Conservation (phyloP, 306 rosid species). For the Glycyrrhiza uralensis region DNA sequence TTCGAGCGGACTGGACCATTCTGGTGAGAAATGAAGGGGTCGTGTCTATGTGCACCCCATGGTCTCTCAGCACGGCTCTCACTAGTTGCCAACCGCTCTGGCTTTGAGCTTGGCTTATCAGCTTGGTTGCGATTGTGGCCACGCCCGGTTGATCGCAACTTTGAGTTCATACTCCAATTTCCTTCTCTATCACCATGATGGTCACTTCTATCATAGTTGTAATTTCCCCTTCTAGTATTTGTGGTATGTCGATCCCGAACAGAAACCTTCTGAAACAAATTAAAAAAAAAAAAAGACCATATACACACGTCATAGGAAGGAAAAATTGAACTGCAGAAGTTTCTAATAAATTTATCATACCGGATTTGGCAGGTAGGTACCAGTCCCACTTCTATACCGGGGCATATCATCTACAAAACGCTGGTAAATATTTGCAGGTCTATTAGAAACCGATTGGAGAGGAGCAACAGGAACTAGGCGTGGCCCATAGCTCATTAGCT, state of each 20-base stretch:
- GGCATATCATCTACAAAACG: constrained; percentile 78
- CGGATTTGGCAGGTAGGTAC: constrained; percentile 94
- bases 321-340: not conserved
- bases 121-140: constrained; percentile 64
- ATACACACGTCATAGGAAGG: not conserved
- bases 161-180: constrained; percentile 73
- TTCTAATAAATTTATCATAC: constrained; percentile 53
- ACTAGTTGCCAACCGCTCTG: constrained; percentile 57
- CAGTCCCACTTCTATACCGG: constrained; percentile 89
- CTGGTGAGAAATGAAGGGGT: constrained; percentile 50
- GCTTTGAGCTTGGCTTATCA: constrained; percentile 61
- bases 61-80: constrained; percentile 78
- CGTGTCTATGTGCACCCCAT: constrained; percentile 80
- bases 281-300: not conserved
- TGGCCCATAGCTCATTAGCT: constrained; percentile 66
- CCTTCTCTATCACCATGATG: constrained; percentile 88
- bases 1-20: constrained; percentile 78
- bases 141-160: constrained; percentile 68
- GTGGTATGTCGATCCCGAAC: constrained; percentile 71
- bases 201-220: constrained; percentile 70
- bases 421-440: constrained; percentile 72
- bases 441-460: constrained; percentile 61
- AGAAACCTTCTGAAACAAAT: constrained; percentile 66
- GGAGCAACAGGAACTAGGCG: constrained; percentile 74
- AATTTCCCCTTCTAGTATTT: constrained; percentile 70